Conservation (phyloP, 805 yeast species). For the Teunomyces cretensis region DNA sequence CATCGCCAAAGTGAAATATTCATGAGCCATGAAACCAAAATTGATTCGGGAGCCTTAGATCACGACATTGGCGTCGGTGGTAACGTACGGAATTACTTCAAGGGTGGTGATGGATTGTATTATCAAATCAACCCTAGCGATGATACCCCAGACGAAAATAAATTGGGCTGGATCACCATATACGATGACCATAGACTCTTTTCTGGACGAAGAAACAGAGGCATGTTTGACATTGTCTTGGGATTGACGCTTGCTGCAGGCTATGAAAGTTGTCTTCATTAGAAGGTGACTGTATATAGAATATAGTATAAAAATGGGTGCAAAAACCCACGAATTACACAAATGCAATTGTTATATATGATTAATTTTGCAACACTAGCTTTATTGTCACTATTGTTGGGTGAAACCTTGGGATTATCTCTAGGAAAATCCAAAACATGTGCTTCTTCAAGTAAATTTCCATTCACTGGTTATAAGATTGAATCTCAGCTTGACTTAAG, state of each 20-base stretch:
- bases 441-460: slow-evolving; percentile 6
- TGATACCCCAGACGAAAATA: slow-evolving; percentile 59
- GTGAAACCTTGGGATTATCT: neutral
- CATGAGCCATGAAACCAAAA: neutral
- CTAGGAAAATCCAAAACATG: slow-evolving; percentile 7
- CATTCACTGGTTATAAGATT: slow-evolving; percentile 27
- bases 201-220: slow-evolving; percentile 24
- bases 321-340: neutral
- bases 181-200: slow-evolving; percentile 44
- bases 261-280: slow-evolving; percentile 24
- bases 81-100: slow-evolving; percentile 32
- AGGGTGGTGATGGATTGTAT: slow-evolving; percentile 57
- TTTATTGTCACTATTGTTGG: neutral
- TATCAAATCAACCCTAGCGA: slow-evolving; percentile 48
- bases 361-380: neutral
- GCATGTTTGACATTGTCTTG: slow-evolving; percentile 54
- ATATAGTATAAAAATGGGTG: neutral
- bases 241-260: slow-evolving; percentile 57
- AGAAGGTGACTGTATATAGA: neutral
- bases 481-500: slow-evolving; percentile 21
- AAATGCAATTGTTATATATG: slow-evolving; percentile 2
- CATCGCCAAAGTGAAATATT: neutral
- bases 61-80: slow-evolving; percentile 24
- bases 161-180: slow-evolving; percentile 65
- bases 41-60: slow-evolving; percentile 10